Evolutionary conservation across 768 basidiomycete species (phyloP).

Genomic region (Cystofilobasidium ferigula): DNA sequence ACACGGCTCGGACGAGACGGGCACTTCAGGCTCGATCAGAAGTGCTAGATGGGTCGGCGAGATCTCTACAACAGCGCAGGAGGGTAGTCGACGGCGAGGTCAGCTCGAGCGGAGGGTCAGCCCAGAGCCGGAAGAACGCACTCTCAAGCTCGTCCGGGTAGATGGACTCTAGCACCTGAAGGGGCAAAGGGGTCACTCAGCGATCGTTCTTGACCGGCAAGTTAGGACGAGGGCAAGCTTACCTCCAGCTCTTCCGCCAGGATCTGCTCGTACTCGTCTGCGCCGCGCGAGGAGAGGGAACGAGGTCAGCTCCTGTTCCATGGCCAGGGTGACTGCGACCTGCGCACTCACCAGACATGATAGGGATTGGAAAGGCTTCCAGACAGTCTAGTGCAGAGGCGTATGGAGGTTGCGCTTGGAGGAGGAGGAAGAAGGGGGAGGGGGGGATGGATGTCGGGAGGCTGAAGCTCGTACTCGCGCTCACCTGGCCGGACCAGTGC

Average conservation of each 20-base stretch:
- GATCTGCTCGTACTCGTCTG: slow-evolving; percentile 35
- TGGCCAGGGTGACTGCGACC: no score
- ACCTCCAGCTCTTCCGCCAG: slow-evolving; percentile 89
- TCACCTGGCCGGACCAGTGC: no score
- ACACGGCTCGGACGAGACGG: slow-evolving; percentile 52
- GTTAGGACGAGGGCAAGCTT: slow-evolving; percentile 15
- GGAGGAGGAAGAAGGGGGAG: no score
- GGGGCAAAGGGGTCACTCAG: slow-evolving; percentile 24
- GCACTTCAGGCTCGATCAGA: slow-evolving; percentile 61
- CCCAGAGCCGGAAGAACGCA: background rate
- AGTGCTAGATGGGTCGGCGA: slow-evolving; percentile 18
- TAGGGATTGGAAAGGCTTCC: no score
- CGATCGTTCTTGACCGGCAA: no score
- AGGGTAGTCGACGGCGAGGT: background rate
- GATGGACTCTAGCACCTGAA: slow-evolving; percentile 83
- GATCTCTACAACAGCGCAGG: slow-evolving; percentile 7
- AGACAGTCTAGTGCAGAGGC: no score
- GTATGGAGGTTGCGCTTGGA: no score
- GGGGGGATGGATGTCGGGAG: no score
- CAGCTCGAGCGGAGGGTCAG: background rate
- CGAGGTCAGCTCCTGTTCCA: no score
- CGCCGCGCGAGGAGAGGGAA: background rate
- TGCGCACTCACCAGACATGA: background rate
- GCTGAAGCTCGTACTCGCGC: no score
- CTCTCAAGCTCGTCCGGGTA: slow-evolving; percentile 64